Evolutionary conservation across 352 stramenopile genomes (phyloP).

Genomic region (Phytophthora hybrid): DNA sequence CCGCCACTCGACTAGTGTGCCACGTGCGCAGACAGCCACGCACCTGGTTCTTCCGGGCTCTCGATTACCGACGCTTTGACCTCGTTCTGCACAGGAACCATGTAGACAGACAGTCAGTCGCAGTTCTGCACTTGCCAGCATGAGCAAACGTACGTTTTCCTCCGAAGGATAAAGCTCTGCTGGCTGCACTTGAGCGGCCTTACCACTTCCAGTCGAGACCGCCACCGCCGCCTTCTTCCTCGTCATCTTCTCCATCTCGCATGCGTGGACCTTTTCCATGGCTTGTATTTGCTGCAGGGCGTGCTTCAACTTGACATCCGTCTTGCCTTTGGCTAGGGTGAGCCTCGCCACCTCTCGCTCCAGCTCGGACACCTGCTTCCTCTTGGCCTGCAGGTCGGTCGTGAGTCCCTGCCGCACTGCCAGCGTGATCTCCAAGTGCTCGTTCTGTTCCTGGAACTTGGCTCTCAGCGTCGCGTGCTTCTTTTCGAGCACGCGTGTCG

Average conservation of each 20-base stretch:
- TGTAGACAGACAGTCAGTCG: not conserved
- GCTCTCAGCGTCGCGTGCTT: constrained; percentile 39
- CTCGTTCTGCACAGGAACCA: constrained; percentile 4
- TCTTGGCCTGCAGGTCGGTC: constrained; percentile 61
- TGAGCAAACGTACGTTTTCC: constrained; percentile 27
- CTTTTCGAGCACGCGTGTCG: constrained; percentile 45
- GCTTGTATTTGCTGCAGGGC: constrained; percentile 60
- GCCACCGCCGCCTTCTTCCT: not conserved
- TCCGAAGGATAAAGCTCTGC: not conserved
- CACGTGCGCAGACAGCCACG: not conserved
- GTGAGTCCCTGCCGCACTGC: constrained; percentile 64
- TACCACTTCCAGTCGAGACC: not conserved
- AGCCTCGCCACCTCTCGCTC: constrained; percentile 41
- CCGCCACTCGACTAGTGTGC: not conserved
- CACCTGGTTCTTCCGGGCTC: constrained; percentile 27
- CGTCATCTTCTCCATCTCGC: constrained; percentile 47
- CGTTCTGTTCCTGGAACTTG: constrained; percentile 62
- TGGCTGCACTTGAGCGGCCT: constrained; percentile 9
- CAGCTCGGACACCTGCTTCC: constrained; percentile 49
- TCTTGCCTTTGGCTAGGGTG: constrained; percentile 25
- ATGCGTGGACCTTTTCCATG: constrained; percentile 60
- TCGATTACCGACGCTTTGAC: constrained; percentile 6
- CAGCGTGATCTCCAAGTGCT: constrained; percentile 70
- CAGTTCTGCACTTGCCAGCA: not conserved
- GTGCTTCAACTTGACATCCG: constrained; percentile 47